These are phyloP conservation scores for Acmispon strigosus DNA, from an alignment of 306 rosid genomes.

Conservation along the genomic window DNA sequence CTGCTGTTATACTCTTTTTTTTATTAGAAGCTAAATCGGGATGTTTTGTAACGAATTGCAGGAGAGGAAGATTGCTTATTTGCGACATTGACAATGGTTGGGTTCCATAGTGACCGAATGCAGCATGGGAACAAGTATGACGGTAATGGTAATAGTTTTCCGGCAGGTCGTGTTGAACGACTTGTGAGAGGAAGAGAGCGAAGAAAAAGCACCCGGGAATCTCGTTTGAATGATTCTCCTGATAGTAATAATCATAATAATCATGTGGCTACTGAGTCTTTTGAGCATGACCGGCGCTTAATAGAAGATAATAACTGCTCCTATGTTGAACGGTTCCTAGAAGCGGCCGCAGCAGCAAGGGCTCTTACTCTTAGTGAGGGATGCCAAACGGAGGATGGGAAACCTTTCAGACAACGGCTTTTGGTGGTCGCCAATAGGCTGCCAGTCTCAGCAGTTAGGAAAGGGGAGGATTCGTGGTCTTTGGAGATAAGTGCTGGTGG, in stretches of 20 bases:
- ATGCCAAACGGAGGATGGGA: neutral
- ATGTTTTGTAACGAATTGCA: slow-evolving; percentile 33
- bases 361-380: neutral
- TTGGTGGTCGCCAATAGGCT: slow-evolving; percentile 91
- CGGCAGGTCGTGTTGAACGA: slow-evolving; percentile 53
- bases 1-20: neutral
- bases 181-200: slow-evolving; percentile 58
- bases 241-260: slow-evolving; percentile 25
- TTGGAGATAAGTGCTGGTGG: slow-evolving; percentile 93
- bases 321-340: slow-evolving; percentile 29
- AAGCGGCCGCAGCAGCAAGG: slow-evolving; percentile 41
- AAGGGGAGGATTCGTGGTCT: slow-evolving; percentile 72
- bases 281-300: slow-evolving; percentile 41
- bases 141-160: slow-evolving; percentile 29
- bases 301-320: slow-evolving; percentile 52
- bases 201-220: slow-evolving; percentile 42
- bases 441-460: slow-evolving; percentile 91
- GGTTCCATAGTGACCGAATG: slow-evolving; percentile 61
- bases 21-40: slow-evolving; percentile 3
- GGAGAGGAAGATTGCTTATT: slow-evolving; percentile 35
- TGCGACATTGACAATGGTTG: slow-evolving; percentile 36
- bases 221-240: slow-evolving; percentile 42
- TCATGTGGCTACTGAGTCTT: slow-evolving; percentile 27
- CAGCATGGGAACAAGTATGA: slow-evolving; percentile 55
- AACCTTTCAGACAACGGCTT: slow-evolving; percentile 59